phyloP scores from a whole-genome alignment of 2,329 filamentous ascomycete genomes.

The Scopulariopsis brevicaulis region DNA sequence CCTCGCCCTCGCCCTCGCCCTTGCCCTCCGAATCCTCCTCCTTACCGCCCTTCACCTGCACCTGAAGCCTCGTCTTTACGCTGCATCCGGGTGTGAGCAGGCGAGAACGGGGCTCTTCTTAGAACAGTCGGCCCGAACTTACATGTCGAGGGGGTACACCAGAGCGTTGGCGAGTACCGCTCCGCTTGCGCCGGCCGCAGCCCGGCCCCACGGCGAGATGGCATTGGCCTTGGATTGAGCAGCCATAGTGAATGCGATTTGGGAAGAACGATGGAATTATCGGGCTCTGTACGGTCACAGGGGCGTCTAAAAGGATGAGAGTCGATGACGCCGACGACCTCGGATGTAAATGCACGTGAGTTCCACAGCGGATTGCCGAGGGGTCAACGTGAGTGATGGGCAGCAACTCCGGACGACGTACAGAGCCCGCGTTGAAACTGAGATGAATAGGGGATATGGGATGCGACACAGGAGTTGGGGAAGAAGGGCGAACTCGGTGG shows the following conservation, averaged over 20 bases:
- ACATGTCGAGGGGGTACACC: constrained; percentile 97
- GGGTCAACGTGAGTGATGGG: neutral
- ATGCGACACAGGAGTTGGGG: neutral
- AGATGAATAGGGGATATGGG: neutral
- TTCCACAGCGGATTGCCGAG: neutral
- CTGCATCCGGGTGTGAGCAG: constrained; percentile 30
- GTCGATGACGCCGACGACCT: neutral
- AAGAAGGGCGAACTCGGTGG: neutral
- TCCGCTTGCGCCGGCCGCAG: constrained; percentile 83
- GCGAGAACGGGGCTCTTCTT: neutral
- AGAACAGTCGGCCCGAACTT: constrained; percentile 24
- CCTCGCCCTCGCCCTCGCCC: constrained; percentile 23
- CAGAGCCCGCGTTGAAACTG: neutral
- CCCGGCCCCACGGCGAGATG: constrained; percentile 86
- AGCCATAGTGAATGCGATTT: constrained; percentile 25
- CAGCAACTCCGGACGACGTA: neutral
- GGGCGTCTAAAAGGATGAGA: neutral
- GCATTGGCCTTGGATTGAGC: constrained; percentile 52
- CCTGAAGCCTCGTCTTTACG: constrained; percentile 92
- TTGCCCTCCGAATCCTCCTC: constrained; percentile 27
- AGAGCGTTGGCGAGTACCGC: constrained; percentile 90
- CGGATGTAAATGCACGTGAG: neutral
- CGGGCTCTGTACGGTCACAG: neutral
- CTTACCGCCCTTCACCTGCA: constrained; percentile 50
- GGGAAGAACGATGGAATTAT: neutral